Evolutionary conservation across 345 rosid genomes (phyloP), one percentile per base, ranked within the genome.

Genomic region (Crucihimalaya himalaica): DNA sequence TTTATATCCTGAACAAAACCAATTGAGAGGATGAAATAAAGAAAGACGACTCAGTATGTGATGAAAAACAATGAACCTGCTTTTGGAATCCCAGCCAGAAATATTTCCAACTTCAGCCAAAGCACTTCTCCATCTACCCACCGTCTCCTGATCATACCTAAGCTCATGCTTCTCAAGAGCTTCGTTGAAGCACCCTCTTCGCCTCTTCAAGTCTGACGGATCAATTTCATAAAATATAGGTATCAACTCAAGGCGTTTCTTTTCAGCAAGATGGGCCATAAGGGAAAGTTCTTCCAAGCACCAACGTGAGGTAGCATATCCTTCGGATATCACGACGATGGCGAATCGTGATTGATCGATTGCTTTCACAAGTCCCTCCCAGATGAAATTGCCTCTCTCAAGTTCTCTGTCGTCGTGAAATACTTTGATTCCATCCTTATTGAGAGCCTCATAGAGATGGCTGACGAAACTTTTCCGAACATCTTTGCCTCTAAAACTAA

Each of bases 71-170:
- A 58, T 0, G 16, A 45, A 73, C 71, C 78, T 42, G 66, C 1
- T 55, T 65, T 56, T 66, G 58, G 78, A 65, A 25, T 34, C 42
- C 78, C 78, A 73, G 29, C 78, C 71, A n/a, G 71, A 65, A 2
- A 73, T 56, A 18, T 46, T 56, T 2, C 31, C 74, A 37, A 73
- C 77, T 59, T 8, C 3, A 57, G 47, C 46, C 62, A 75, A 59
- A 47, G 43, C 68, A 3, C 0, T 48, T 39, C 78, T 67, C 68
- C 78, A 74, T 21, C 2, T 20, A 3, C 0, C 27, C 51, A 73
- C 66, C 1, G 13, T 73, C 16, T 73, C 59, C 2, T 0, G 16
- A 32, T 50, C 72, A 67, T 50, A 59, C 20, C 37, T 66, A 11
- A 0, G 16, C 55, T 39, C 13, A 51, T 71, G 68, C 0, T 71